A percentile compares a stretch with the other conserved stretches of the same genome.
Conservation (phyloP, 805 yeast species). For the Lipomyces sp. region DNA sequence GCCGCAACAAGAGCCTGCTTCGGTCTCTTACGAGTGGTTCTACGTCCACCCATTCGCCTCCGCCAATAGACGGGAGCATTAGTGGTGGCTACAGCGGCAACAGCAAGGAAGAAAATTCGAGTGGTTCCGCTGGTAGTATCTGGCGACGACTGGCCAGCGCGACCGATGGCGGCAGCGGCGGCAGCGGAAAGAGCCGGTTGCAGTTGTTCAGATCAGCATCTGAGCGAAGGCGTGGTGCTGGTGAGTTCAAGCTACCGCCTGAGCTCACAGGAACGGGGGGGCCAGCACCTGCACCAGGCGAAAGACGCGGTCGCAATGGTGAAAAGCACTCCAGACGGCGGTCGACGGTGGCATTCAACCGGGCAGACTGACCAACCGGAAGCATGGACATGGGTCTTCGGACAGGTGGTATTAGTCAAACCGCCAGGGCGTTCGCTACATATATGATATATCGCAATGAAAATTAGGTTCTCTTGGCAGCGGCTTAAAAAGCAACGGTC, state of each 20-base stretch:
- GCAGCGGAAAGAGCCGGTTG: constrained; percentile 10
- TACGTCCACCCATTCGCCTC: no score
- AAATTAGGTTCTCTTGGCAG: no score
- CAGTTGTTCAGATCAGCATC: constrained; percentile 15
- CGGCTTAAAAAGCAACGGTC: no score
- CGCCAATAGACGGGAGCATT: background rate
- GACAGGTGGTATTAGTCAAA: no score
- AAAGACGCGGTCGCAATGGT: constrained; percentile 12
- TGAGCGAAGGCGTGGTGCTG: constrained; percentile 20
- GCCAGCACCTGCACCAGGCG: background rate
- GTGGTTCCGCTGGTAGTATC: background rate
- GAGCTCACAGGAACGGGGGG: background rate
- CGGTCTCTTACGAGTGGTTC: constrained; percentile 9
- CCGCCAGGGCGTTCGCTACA: no score
- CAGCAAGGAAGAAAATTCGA: background rate
- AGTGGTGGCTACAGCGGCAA: background rate
- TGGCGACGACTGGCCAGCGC: constrained; percentile 2
- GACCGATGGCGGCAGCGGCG: constrained; percentile 7
- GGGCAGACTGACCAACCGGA: background rate
- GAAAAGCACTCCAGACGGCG: constrained; percentile 11
- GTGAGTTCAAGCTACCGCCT: background rate
- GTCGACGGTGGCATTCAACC: constrained; percentile 32
- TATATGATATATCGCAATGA: no score
- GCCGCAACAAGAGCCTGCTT: constrained; percentile 9
- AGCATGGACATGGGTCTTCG: no score